A percentile compares a stretch with the other conserved stretches of the same genome.
Conservation (phyloP, 2,329 filamentous ascomycete genomes). For the Fusarium dimerum region DNA sequence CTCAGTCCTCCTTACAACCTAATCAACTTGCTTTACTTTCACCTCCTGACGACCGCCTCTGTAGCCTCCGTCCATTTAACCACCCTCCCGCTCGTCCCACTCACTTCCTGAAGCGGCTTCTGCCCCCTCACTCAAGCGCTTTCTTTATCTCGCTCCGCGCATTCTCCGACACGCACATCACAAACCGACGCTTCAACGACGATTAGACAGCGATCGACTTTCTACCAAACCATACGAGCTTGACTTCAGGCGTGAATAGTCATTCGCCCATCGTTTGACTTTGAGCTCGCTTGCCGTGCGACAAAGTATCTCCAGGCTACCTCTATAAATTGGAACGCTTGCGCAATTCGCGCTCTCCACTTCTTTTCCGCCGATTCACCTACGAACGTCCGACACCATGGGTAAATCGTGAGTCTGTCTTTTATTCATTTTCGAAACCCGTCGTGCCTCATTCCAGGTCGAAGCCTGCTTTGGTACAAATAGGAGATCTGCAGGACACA, state of each 20-base stretch:
- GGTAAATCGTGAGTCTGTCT: slow-evolving; percentile 55
- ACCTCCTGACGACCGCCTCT: slow-evolving; percentile 8
- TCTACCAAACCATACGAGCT: not conserved
- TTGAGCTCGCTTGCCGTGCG: slow-evolving; percentile 1
- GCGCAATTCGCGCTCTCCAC: slow-evolving; percentile 30
- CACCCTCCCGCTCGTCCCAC: slow-evolving; percentile 18
- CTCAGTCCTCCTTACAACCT: not conserved
- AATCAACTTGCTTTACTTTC: slow-evolving; percentile 2
- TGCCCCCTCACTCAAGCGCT: slow-evolving; percentile 19
- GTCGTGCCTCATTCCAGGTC: not conserved
- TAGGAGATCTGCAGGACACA: not conserved
- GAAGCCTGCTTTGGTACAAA: not conserved
- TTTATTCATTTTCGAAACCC: not conserved
- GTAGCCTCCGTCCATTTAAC: slow-evolving; percentile 7
- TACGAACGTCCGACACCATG: slow-evolving; percentile 36
- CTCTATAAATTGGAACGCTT: slow-evolving; percentile 12
- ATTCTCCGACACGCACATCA: slow-evolving; percentile 11
- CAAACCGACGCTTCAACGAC: slow-evolving; percentile 6
- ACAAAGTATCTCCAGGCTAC: slow-evolving; percentile 9
- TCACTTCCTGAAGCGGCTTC: slow-evolving; percentile 20
- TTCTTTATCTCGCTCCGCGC: slow-evolving; percentile 16
- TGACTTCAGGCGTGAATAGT: slow-evolving; percentile 3
- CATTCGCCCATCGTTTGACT: not conserved
- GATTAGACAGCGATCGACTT: slow-evolving; percentile 10
- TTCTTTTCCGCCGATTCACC: slow-evolving; percentile 12